These are phyloP conservation scores for Barnettozyma pratensis DNA, from an alignment of 805 yeast genomes.

Conservation along the genomic window DNA sequence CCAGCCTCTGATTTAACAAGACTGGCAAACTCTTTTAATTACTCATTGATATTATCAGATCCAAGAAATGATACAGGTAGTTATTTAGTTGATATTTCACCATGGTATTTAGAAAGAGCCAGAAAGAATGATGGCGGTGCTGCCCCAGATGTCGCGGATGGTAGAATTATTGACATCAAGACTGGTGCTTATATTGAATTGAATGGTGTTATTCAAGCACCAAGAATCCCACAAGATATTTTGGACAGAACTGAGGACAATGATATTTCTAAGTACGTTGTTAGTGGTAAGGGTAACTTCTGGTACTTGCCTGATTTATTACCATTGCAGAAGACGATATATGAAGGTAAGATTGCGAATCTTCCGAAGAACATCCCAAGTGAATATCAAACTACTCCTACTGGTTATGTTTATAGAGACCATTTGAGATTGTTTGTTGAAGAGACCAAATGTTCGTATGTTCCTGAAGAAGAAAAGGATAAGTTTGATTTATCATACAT, in stretches of 20 bases:
- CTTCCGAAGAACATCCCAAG: constrained; percentile 38
- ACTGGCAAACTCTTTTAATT: constrained; percentile 42
- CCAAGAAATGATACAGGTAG: constrained; percentile 41
- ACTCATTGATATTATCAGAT: constrained; percentile 39
- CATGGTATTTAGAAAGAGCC: constrained; percentile 44
- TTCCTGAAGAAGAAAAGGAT: constrained; percentile 36
- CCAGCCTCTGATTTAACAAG: constrained; percentile 43
- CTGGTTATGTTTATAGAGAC: constrained; percentile 28
- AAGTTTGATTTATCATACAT: constrained; percentile 31
- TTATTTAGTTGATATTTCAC: constrained; percentile 43
- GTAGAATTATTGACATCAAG: constrained; percentile 55
- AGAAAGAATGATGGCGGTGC: constrained; percentile 42
- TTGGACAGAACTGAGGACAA: constrained; percentile 9
- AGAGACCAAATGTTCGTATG: constrained; percentile 32
- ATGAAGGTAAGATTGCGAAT: constrained; percentile 51
- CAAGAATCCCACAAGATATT: constrained; percentile 18
- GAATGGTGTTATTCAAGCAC: constrained; percentile 36
- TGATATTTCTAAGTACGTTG: constrained; percentile 24
- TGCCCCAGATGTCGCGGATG: constrained; percentile 41
- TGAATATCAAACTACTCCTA: constrained; percentile 32
- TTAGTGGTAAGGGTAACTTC: constrained; percentile 39
- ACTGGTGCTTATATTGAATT: constrained; percentile 58
- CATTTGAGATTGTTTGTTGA: constrained; percentile 36
- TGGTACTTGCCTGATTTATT: constrained; percentile 42
- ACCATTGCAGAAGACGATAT: constrained; percentile 49